Conservation (phyloP, 495 filamentous ascomycete species). For the Venustampulla echinocandica region DNA sequence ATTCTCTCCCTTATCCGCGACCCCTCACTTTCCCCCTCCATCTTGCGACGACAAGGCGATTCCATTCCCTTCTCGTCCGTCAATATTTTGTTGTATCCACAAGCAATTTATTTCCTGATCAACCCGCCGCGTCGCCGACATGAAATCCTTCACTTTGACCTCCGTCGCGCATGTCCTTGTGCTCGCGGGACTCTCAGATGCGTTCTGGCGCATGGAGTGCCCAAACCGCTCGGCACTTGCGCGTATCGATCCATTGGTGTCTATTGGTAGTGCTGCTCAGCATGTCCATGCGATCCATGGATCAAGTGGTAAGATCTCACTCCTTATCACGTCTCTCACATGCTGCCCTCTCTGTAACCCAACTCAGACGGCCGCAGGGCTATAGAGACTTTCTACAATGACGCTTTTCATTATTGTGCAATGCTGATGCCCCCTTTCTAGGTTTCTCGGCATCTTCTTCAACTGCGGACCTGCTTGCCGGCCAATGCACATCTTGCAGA, state of each 20-base stretch:
- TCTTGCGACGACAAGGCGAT: neutral
- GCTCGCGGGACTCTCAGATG: slow-evolving; percentile 35
- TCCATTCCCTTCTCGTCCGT: neutral
- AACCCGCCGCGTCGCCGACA: neutral
- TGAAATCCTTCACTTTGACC: slow-evolving; percentile 1
- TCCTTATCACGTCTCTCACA: neutral
- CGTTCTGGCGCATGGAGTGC: slow-evolving; percentile 88
- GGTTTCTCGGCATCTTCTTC: slow-evolving; percentile 40
- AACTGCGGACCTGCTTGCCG: slow-evolving; percentile 41
- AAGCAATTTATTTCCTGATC: neutral
- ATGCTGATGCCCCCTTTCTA: slow-evolving; percentile 13
- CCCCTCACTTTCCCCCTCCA: neutral
- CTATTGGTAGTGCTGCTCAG: slow-evolving; percentile 32
- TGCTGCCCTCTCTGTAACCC: neutral
- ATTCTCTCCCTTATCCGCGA: too few relatives aligned
- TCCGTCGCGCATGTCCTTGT: neutral
- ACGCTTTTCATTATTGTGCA: neutral
- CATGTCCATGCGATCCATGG: slow-evolving; percentile 74
- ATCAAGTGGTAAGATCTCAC: slow-evolving; percentile 40
- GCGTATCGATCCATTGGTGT: slow-evolving; percentile 63
- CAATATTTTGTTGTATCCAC: neutral
- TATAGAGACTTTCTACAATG: slow-evolving; percentile 2
- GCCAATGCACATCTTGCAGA: slow-evolving; percentile 55
- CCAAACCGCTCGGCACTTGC: slow-evolving; percentile 55
- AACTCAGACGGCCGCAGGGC: too few relatives aligned